Conservation (phyloP, 192 early-diverging fungal genomes). For the Dissophora globulifera region DNA sequence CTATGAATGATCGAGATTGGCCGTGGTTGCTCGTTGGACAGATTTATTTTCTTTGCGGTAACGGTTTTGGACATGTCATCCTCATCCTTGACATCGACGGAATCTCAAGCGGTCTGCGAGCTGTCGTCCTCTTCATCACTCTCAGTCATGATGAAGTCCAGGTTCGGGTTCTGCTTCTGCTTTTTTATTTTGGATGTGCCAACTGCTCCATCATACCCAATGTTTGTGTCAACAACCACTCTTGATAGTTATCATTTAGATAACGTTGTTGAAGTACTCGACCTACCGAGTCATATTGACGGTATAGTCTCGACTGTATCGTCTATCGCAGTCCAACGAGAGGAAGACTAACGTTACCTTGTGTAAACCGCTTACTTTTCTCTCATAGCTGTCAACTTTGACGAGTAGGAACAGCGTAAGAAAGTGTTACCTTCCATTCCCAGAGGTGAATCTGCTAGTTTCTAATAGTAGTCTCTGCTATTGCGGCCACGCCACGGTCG, state of each 20-base stretch:
- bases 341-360: background rate
- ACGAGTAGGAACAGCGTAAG: background rate
- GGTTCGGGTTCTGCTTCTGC: no score
- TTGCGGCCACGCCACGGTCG: no score
- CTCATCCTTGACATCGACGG: no score
- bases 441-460: background rate
- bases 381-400: no score
- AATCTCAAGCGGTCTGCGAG: no score
- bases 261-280: background rate
- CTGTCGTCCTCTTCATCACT: no score
- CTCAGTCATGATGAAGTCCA: no score
- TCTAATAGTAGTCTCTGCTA: background rate
- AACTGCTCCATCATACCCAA: conserved; percentile 5
- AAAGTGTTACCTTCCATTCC: background rate
- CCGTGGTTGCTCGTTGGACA: no score
- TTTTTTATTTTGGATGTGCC: no score
- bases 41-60: no score
- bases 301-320: conserved; percentile 2
- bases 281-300: conserved; percentile 3
- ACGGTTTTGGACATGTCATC: no score
- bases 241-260: background rate
- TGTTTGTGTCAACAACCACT: background rate
- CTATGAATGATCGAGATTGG: no score
- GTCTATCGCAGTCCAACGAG: background rate
- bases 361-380: background rate